Base-by-base conservation (phyloP, 148 eudicot genomes). In the Talinum fruticosum region DNA sequence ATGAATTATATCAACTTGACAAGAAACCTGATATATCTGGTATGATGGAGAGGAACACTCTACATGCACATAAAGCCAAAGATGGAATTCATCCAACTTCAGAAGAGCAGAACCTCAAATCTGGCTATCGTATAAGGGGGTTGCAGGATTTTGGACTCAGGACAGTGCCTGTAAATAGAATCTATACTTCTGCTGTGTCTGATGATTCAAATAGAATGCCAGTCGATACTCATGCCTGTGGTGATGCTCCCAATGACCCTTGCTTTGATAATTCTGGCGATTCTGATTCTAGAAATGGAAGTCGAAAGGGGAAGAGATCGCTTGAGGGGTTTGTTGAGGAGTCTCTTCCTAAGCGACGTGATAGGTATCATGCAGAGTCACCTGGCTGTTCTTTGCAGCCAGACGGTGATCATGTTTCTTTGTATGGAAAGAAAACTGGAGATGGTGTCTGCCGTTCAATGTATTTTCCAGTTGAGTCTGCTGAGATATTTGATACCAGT, bases 121-220 rank as follows among this genome's bases (percentile, higher is more conserved):
- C 57, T 44, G 77, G 69, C 49, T 85, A 86, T 36, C 83, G 85
- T 45, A 73, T 80, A 80, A 87, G 88, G 77, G 89, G 87, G 57
- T 85, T 88, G 83, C 86, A 84, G 66, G 88, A 86, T 76, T 76
- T 86, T 75, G 90, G 90, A 75, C 62, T 79, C 45, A 82, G 82
- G 68, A 82, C 80, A 76, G 79, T 87, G 57, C 81, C 87, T 66
- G 74, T 80, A 62, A 81, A 79, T 75, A 82, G 49, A 79, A 84
- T 71, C 45, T 75, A 83, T 80, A 64, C 84, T 53, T 76, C 85
- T 26, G 73, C 75, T 47, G 66, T 79, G 73, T 45, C 78, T 51
- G 85, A 80, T 80, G 89, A 78, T 75, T 67, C 87, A 65, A 82
- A 57, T 32, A 77, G 83, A 75, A 66, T 79, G 59, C 73, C 79